These are phyloP conservation scores for Avicennia marina DNA, from an alignment of 257 asterid species.

Conservation along the genomic window DNA sequence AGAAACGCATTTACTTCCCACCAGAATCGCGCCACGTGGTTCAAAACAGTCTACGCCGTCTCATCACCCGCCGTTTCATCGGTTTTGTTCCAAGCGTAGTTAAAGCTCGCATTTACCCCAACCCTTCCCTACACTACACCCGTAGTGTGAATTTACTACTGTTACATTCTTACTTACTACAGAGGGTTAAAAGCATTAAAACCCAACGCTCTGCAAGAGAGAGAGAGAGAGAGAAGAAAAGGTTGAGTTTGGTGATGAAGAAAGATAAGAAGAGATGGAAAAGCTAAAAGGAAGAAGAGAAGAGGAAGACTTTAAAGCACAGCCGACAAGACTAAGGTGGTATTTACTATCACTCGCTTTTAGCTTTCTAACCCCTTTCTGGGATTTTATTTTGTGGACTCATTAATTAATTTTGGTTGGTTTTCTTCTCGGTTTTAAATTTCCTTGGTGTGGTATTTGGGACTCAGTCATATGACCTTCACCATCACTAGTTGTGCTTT, in stretches of 20 bases:
- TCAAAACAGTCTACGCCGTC: not conserved
- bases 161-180: conserved; percentile 5
- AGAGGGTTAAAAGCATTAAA: not conserved
- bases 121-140: not conserved
- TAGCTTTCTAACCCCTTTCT: conserved; percentile 17
- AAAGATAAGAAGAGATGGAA: conserved; percentile 2
- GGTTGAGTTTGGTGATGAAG: conserved; percentile 21
- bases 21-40: conserved; percentile 34
- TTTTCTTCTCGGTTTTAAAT: not conserved
- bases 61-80: conserved; percentile 35
- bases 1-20: conserved; percentile 31
- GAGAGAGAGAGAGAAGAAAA: no score
- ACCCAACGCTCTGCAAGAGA: no score
- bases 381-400: conserved; percentile 13
- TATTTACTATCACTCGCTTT: conserved; percentile 46
- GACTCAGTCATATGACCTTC: not conserved
- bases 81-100: conserved; percentile 40
- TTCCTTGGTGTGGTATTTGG: conserved; percentile 9
- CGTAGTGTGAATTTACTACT: conserved; percentile 7
- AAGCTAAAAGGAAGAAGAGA: conserved; percentile 2
- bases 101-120: conserved; percentile 58
- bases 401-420: conserved; percentile 16
- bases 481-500: no score
- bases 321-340: conserved; percentile 22
- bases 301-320: conserved; percentile 13